Conservation (phyloP, 2,329 filamentous ascomycete genomes). For the Trichothecium roseum region DNA sequence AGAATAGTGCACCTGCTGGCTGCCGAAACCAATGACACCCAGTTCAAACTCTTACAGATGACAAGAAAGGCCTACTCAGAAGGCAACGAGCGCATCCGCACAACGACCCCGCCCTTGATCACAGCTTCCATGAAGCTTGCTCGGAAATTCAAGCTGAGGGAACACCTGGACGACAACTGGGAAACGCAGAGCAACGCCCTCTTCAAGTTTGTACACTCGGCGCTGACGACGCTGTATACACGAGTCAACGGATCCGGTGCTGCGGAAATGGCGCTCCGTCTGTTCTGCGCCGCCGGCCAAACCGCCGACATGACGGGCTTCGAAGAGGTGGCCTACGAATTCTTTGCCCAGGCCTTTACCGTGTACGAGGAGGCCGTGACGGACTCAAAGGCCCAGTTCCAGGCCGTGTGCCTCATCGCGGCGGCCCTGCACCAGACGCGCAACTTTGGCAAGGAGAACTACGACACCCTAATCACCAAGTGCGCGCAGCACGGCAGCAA, state of each 20-base stretch:
- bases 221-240: constrained; percentile 76
- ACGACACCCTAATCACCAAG: constrained; percentile 97
- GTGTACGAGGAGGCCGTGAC: constrained; percentile 95
- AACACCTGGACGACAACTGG: constrained; percentile 66
- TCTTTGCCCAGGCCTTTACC: constrained; percentile 95
- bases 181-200: constrained; percentile 60
- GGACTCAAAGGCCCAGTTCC: constrained; percentile 93
- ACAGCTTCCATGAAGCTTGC: constrained; percentile 86
- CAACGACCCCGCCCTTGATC: constrained; percentile 85
- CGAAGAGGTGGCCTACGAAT: constrained; percentile 95
- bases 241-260: constrained; percentile 68
- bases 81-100: constrained; percentile 90
- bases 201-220: constrained; percentile 92
- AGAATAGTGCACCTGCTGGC: constrained; percentile 82
- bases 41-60: constrained; percentile 87
- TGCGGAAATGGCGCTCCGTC: constrained; percentile 76
- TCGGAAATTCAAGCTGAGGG: constrained; percentile 76
- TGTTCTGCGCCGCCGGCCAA: constrained; percentile 88
- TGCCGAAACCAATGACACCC: constrained; percentile 78
- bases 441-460: constrained; percentile 93
- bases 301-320: constrained; percentile 85
- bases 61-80: constrained; percentile 79
- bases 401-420: constrained; percentile 91
- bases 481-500: constrained; percentile 95
- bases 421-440: constrained; percentile 80